Base-by-base conservation (phyloP, 305 asterid species). In the Galium porrigens region DNA sequence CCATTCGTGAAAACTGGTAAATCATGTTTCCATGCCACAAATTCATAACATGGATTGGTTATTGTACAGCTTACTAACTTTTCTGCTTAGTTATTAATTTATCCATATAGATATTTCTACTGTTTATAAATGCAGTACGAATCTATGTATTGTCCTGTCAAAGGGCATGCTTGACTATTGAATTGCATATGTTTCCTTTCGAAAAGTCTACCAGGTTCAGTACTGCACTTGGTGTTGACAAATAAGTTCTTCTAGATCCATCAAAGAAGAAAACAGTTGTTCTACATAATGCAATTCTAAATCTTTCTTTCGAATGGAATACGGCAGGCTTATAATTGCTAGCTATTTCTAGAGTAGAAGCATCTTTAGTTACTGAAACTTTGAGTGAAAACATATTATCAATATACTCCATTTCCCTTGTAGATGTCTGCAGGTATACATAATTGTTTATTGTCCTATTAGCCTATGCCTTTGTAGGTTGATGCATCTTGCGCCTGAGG, bases 1-100 rank as follows among this genome's bases (percentile, higher is more conserved):
- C 98, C 98, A 55, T 92, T 95, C 95, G 70, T 72, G 66, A 92
- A 92, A 82, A 89, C 98, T 83, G 96, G 98, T 89, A 79, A 6
- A 68, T 22, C 48, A 1, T 29, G 57, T 44, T 46, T 17, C 6
- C 20, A 32, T 3, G 0, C 0, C 3, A 33, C 8, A 22, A 32
- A 9, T 3, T 11, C 25, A 4, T 11, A n/a, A 25, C 41, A 27
- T 29, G 54, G 41, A 33, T 3, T 64, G 14, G 17, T 54, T 41
- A n/a, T 42, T 39, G 34, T 12, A 4, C 22, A 60, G 15, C 58
- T 15, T 49, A 6, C 29, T 34, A 3, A 20, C 61, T 32, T 36
- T 29, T 15, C 66, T 2, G 8, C 25, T 44, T 44, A 63, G 27
- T 29, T 12, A 30, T 63, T 0, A 6, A 63, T 6, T 14, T 39